Conservation (phyloP, 208 protist species). For the Crithidia sp. region DNA sequence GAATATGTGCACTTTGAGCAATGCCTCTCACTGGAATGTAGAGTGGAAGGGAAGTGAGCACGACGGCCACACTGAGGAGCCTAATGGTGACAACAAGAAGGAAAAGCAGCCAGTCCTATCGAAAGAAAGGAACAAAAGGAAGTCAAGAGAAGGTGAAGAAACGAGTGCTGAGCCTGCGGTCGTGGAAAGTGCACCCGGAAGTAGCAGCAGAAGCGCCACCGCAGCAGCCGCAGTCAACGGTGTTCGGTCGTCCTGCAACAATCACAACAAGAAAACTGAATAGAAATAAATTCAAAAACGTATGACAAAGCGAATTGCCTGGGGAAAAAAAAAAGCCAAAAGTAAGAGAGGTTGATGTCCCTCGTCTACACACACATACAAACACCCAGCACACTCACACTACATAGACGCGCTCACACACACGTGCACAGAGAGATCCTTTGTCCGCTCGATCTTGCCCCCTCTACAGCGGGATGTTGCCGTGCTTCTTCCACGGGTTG, state of each 20-base stretch:
- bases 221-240: neutral
- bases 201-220: neutral
- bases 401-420: neutral
- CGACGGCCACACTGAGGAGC: neutral
- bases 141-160: neutral
- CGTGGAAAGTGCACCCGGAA: conserved; percentile 22
- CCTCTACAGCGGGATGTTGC: conserved; percentile 94
- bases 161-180: neutral
- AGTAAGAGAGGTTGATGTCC: neutral
- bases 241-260: neutral
- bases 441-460: too few species aligned
- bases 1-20: neutral
- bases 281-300: conserved; percentile 33
- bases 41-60: too few species aligned
- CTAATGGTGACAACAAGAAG: neutral
- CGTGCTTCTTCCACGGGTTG: conserved; percentile 95
- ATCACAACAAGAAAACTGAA: conserved; percentile 24
- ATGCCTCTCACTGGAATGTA: too few species aligned
- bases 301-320: too few species aligned
- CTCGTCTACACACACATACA: neutral
- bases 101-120: neutral
- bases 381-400: neutral
- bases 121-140: neutral
- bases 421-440: neutral
- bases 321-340: conserved; percentile 21